These are phyloP conservation scores for Phaffia australis DNA, from an alignment of 768 basidiomycete species.

Conservation along the genomic window DNA sequence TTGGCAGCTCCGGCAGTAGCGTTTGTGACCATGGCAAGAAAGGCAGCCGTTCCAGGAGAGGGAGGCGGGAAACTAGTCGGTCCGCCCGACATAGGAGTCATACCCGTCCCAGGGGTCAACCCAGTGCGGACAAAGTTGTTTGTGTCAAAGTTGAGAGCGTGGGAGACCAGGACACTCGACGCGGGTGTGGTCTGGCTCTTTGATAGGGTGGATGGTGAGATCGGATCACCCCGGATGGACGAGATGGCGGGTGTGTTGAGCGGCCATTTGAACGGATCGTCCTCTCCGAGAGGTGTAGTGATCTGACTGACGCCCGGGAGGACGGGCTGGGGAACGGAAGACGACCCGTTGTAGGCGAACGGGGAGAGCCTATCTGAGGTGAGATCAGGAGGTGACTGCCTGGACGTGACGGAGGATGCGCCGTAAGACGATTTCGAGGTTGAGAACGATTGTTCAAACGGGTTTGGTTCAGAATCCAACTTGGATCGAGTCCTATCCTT, in stretches of 20 bases:
- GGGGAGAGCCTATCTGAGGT: too few species aligned
- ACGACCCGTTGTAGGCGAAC: neutral
- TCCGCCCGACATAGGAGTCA: constrained; percentile 41
- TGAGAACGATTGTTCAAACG: constrained; percentile 90
- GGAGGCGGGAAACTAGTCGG: constrained; percentile 68
- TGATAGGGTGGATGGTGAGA: constrained; percentile 91
- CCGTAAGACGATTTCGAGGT: constrained; percentile 36
- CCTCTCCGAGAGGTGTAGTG: constrained; percentile 43
- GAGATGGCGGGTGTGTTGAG: constrained; percentile 36
- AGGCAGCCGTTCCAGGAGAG: constrained; percentile 79
- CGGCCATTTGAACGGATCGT: constrained; percentile 39
- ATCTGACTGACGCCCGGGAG: constrained; percentile 73
- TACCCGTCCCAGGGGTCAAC: constrained; percentile 54
- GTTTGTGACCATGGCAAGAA: constrained; percentile 82
- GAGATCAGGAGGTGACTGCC: neutral
- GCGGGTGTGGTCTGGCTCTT: constrained; percentile 53
- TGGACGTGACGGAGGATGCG: constrained; percentile 31
- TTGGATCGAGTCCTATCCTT: too few species aligned
- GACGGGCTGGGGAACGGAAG: constrained; percentile 49
- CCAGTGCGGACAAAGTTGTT: constrained; percentile 56
- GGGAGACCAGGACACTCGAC: constrained; percentile 30
- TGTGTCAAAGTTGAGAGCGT: constrained; percentile 55
- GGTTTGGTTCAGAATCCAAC: constrained; percentile 65
- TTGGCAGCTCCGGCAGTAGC: constrained; percentile 31
- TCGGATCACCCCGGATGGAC: constrained; percentile 75